Evolutionary conservation across 2,329 filamentous ascomycete genomes (phyloP), one percentile per base, ranked within the genome.

Genomic region (Fusarium incarnatum): DNA sequence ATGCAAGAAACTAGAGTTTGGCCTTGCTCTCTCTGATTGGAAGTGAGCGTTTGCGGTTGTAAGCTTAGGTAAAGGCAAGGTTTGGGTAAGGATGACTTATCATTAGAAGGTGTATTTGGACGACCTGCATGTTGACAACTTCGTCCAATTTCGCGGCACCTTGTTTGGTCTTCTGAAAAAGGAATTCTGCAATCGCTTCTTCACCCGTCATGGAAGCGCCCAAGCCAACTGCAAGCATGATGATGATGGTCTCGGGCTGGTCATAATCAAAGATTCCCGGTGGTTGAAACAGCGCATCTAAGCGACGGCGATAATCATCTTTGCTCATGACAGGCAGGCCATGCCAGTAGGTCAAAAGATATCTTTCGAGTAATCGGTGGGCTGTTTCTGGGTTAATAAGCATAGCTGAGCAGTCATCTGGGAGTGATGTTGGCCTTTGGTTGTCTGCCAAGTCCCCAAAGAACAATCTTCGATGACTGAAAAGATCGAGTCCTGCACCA

Each of bases 101-200:
- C 81, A 84, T 83, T 30, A 83, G 73, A 16, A 83, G 67, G 1
- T 81, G 77, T 9, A 83, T 76, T 60, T 84, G 82, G 6, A 84
- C 76, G 2, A 79, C 79, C 54, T 83, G 81, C 16, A 82, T 67
- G 45, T 84, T 84, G 4, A 84, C 82, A 18, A 82, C 78, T 27
- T 84, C 82, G 47, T 84, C 82, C 48, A 81, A 75, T 8, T 77
- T 74, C 8, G 70, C 71, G 15, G 77, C 72, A 0, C 79, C 79
- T 28, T 78, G 76, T 66, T 82, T 83, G 6, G 81, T 81, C n/a
- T 79, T 81, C 28, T 83, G 79, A 23, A 81, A 82, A 27, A 84
- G 59, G 23, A 83, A 76, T 28, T 83, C 80, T 0, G 79, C 81
- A 67, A 81, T 81, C 3, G 77, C 71, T 54, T 79, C 78, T 54